Base-by-base conservation (phyloP, 768 basidiomycete species). In the Lyophyllum decastes region DNA sequence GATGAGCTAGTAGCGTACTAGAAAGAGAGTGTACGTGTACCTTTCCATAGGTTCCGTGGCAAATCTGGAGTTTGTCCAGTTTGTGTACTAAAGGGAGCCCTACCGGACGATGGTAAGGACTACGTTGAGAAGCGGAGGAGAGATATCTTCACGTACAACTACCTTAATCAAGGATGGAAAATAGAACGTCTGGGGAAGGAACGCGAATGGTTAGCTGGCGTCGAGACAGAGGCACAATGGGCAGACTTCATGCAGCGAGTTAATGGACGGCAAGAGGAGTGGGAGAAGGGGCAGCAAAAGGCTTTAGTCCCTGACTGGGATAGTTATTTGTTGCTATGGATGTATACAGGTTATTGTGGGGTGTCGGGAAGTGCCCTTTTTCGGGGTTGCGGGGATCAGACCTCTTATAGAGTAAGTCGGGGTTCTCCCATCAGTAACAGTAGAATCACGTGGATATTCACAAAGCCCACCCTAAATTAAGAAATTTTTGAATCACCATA, bases 121-220 rank as follows among this genome's bases (percentile, higher is more conserved):
- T 84, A 71, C 58, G 82, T 83, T 21, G 83, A 84, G 62, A 58
- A 63, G 14, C 85, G 83, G 84, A 68, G 83, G 38, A 68, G 77
- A 44, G 68, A 73, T 35, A 68, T 70, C 1, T 63, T 71, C 35
- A 60, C 60, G 1, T 73, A 77, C 48, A 57, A 66, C 17, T 67
- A 70, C 41, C 63, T 79, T 46, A 74, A 76, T 48, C 64, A 72
- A 17, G 74, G 76, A 0, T 85, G 85, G 83, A 68, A 66, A 8
- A 76, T 82, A 11, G 78, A 81, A 62, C 66, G 63, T 24, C 68
- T 74, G 2, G 82, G 79, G 1, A 60, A 63, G 40, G 70, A 72
- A 48, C 64, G 67, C 16, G 64, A 71, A 54, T 84, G 83, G 83
- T 63, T 84, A 27, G 68, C 72, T 19, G 81, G 76, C n/a, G 76